A percentile compares a stretch with the other conserved stretches of the same genome.
phyloP scores from a whole-genome alignment of 2,329 filamentous ascomycete species.

The Coleophoma eucalyptorum region DNA sequence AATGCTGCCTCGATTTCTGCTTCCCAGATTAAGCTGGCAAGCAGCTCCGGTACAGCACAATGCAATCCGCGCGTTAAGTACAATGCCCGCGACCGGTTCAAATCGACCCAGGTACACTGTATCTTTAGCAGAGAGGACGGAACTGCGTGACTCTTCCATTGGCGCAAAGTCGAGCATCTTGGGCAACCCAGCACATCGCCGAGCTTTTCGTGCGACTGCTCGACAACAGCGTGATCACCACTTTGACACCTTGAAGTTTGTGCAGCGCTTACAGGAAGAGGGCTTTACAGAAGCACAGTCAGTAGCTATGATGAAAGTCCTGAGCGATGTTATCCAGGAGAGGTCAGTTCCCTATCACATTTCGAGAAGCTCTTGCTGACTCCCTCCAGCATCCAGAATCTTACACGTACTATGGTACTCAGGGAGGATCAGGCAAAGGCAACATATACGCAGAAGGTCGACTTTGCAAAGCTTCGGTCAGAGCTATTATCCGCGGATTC shows the following conservation, averaged over 20 bases:
- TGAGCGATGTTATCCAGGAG: constrained; percentile 96
- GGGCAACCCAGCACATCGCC: constrained; percentile 11
- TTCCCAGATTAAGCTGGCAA: constrained; percentile 29
- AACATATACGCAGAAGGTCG: constrained; percentile 84
- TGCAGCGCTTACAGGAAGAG: constrained; percentile 82
- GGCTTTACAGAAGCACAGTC: constrained; percentile 95
- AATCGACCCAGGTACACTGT: not conserved
- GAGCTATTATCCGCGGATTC: constrained; percentile 90
- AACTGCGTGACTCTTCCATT: too few relatives aligned
- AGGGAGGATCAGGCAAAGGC: constrained; percentile 87
- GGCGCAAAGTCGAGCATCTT: constrained; percentile 8
- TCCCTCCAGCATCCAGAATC: constrained; percentile 75
- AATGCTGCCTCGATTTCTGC: constrained; percentile 25
- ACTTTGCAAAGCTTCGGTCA: constrained; percentile 94
- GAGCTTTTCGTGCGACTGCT: constrained; percentile 66
- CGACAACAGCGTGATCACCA: constrained; percentile 73
- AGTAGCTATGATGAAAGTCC: constrained; percentile 96
- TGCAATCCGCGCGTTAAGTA: constrained; percentile 19
- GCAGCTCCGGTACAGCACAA: constrained; percentile 11
- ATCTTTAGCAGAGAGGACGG: not conserved
- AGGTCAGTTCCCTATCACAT: constrained; percentile 46
- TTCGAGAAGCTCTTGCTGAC: constrained; percentile 5
- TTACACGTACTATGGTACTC: constrained; percentile 96
- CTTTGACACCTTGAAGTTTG: constrained; percentile 97
- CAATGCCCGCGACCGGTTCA: constrained; percentile 7